These are phyloP conservation scores for Phenoliferia sp. DNA, from an alignment of 1,284 basidiomycete genomes.

Conservation along the genomic window DNA sequence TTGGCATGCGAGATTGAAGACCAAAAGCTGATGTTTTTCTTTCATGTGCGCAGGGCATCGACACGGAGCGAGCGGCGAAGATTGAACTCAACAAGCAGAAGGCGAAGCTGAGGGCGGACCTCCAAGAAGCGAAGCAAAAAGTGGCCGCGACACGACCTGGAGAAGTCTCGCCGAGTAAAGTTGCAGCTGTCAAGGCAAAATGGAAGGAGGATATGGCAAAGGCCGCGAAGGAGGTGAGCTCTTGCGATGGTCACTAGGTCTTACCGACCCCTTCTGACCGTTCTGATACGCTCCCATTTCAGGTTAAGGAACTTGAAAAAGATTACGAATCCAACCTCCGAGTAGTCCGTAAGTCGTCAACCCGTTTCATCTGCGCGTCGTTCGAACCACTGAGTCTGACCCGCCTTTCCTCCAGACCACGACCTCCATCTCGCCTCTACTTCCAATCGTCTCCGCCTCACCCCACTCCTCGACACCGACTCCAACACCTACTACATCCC, in stretches of 20 bases:
- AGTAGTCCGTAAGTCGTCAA: constrained; percentile 1
- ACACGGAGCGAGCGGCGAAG: background rate
- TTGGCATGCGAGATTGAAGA: background rate
- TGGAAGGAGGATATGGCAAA: constrained; percentile 4
- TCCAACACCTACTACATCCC: constrained; percentile 10
- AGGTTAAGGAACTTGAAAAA: constrained; percentile 5
- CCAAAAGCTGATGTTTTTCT: background rate
- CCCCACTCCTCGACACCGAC: background rate
- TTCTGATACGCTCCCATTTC: background rate
- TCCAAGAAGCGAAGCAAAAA: constrained; percentile 1
- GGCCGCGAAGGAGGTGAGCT: constrained; percentile 3
- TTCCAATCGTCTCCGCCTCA: constrained; percentile 1
- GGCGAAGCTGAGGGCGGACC: background rate
- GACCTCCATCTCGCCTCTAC: constrained; percentile 2
- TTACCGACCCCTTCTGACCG: background rate
- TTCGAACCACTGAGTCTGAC: background rate
- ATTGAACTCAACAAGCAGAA: constrained; percentile 1
- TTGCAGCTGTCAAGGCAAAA: constrained; percentile 6
- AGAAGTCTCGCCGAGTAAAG: constrained; percentile 5
- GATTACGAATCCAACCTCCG: background rate
- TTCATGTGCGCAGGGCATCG: background rate
- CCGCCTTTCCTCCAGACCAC: background rate
- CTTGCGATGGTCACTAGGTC: background rate
- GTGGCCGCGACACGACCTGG: background rate
- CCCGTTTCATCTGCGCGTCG: background rate